Conservation (phyloP, 139 green algal genomes). For the Nannochloris sp. region DNA sequence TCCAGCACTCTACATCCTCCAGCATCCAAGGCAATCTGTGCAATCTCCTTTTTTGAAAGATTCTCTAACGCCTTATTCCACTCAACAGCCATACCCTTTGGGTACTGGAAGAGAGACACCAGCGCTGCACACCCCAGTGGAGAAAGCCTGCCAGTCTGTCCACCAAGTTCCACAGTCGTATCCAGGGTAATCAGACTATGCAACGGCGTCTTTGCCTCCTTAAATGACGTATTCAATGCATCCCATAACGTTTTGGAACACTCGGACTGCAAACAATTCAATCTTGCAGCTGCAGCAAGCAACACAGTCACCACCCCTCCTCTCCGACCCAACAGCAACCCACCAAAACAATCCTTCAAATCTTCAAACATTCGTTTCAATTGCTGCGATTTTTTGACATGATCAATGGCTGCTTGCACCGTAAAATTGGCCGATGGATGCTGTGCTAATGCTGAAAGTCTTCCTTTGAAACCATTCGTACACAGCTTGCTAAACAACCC, state of each 20-base stretch:
- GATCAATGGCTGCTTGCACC: conserved; percentile 49
- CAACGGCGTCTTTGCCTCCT: not conserved
- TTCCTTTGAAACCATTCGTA: conserved; percentile 26
- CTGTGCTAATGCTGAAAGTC: conserved; percentile 30
- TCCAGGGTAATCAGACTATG: conserved; percentile 28
- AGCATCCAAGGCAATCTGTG: conserved; percentile 31
- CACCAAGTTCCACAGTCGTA: conserved; percentile 8
- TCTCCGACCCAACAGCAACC: conserved; percentile 48
- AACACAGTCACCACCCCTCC: conserved; percentile 62
- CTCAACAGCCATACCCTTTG: conserved; percentile 29
- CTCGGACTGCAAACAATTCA: conserved; percentile 10
- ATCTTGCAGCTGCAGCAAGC: conserved; percentile 29
- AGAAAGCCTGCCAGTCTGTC: conserved; percentile 33
- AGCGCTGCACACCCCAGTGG: conserved; percentile 46
- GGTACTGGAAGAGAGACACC: conserved; percentile 28
- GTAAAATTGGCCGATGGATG: conserved; percentile 67
- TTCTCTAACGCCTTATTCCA: conserved; percentile 36
- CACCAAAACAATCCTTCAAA: conserved; percentile 29
- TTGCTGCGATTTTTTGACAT: conserved; percentile 24
- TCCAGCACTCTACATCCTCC: conserved; percentile 56
- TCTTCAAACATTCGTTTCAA: conserved; percentile 44
- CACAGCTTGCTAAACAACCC: conserved; percentile 33
- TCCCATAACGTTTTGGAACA: conserved; percentile 19
- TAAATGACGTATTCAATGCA: conserved; percentile 1
- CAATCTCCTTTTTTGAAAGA: conserved; percentile 20